Evolutionary conservation across 305 asterid genomes (phyloP).

Genomic region (Solanum chacoense): DNA sequence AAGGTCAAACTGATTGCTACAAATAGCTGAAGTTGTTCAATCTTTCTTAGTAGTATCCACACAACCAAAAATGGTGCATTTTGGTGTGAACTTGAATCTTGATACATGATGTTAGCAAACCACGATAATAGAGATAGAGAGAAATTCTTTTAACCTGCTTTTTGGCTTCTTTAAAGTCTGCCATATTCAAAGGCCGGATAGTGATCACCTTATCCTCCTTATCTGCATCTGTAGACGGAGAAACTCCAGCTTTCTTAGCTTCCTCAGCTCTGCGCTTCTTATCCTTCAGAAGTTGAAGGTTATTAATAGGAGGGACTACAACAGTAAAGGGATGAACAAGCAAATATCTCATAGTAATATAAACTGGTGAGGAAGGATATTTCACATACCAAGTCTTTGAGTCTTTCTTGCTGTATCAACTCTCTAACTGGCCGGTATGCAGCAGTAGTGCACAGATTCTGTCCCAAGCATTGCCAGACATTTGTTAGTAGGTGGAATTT

Average conservation of each 20-base stretch:
- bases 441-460: slow-evolving; percentile 74
- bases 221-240: slow-evolving; percentile 8
- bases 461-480: slow-evolving; percentile 2
- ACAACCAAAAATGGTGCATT: background rate
- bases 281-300: slow-evolving; percentile 23
- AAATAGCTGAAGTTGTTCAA: background rate
- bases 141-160: slow-evolving; percentile 35
- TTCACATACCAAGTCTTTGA: slow-evolving; percentile 28
- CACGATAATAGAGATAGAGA: background rate
- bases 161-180: slow-evolving; percentile 63
- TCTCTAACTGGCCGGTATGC: slow-evolving; percentile 72
- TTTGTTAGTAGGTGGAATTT: background rate
- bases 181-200: slow-evolving; percentile 64
- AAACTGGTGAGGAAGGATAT: background rate
- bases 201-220: slow-evolving; percentile 43
- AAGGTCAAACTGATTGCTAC: background rate
- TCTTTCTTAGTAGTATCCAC: background rate
- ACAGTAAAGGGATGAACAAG: background rate
- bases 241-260: slow-evolving; percentile 12
- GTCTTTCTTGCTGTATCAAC: slow-evolving; percentile 49
- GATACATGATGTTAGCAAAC: background rate
- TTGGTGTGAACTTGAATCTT: background rate
- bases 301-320: background rate
- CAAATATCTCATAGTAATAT: background rate
- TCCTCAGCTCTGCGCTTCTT: slow-evolving; percentile 32